Percentiles rank a stretch among this genome's conserved stretches.
These are phyloP conservation scores for Guillardia theta DNA, from an alignment of 78 protist genomes.

Conservation along the genomic window DNA sequence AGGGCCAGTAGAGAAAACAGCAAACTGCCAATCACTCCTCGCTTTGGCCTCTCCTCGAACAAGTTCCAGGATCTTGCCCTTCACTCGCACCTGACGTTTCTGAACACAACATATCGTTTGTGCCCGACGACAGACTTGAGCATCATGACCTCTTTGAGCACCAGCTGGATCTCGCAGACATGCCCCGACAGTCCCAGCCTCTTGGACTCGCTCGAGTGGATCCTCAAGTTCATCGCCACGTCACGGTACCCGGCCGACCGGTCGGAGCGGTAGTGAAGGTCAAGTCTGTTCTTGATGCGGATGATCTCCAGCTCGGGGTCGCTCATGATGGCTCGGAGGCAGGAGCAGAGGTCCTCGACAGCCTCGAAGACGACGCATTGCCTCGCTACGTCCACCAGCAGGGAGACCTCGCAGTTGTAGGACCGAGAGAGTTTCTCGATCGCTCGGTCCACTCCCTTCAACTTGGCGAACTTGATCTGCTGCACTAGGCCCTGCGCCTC, in stretches of 20 bases:
- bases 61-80: no score
- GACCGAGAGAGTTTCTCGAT: background rate
- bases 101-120: background rate
- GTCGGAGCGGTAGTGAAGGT: background rate
- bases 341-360: background rate
- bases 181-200: background rate
- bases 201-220: background rate
- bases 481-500: background rate
- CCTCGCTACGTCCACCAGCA: background rate
- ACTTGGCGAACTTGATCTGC: background rate
- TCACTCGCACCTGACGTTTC: no score
- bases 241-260: slow-evolving; percentile 8
- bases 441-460: background rate
- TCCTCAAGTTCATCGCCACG: background rate
- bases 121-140: background rate
- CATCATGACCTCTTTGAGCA: background rate
- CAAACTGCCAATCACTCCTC: no score
- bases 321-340: background rate
- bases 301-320: background rate
- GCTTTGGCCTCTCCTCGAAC: no score
- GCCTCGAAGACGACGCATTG: background rate
- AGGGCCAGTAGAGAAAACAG: no score
- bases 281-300: background rate
- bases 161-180: background rate
- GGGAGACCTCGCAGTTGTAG: background rate